Conservation (phyloP, 257 asterid genomes). For the Phtheirospermum japonicum region DNA sequence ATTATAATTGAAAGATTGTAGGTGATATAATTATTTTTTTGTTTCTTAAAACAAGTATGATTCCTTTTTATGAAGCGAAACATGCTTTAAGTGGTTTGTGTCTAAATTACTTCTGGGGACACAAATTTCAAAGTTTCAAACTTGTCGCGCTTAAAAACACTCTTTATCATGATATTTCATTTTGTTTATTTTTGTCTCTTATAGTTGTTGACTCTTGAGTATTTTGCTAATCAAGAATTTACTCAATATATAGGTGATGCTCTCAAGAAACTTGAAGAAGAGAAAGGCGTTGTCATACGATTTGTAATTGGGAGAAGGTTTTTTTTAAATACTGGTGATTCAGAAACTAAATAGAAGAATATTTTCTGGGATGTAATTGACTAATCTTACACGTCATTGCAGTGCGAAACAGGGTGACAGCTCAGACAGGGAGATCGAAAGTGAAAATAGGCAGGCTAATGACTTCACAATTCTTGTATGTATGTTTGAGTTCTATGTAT, state of each 20-base stretch:
- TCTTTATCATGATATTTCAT: slow-evolving; percentile 2
- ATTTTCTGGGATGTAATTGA: slow-evolving; percentile 34
- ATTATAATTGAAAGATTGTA: too few species aligned
- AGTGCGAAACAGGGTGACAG: slow-evolving; percentile 68
- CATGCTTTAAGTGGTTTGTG: not conserved
- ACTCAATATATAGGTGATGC: slow-evolving; percentile 54
- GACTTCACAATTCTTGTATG: slow-evolving; percentile 90
- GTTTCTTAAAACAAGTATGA: too few species aligned
- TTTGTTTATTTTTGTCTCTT: slow-evolving; percentile 2
- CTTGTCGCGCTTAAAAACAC: slow-evolving; percentile 3
- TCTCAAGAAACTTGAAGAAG: slow-evolving; percentile 63
- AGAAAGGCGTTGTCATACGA: slow-evolving; percentile 71
- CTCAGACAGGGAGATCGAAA: slow-evolving; percentile 62
- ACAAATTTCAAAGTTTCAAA: not conserved
- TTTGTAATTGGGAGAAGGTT: slow-evolving; percentile 92
- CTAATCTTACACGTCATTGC: slow-evolving; percentile 44
- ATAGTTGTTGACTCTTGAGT: slow-evolving; percentile 16
- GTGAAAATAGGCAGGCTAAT: slow-evolving; percentile 58
- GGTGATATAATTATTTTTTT: too few species aligned
- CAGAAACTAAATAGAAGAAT: slow-evolving; percentile 26
- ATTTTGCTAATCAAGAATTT: slow-evolving; percentile 27
- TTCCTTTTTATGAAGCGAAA: too few species aligned
- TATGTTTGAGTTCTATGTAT: slow-evolving; percentile 34
- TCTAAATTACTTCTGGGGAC: not conserved
- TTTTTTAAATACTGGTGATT: slow-evolving; percentile 26